A percentile compares a stretch with the other conserved stretches of the same genome.
phyloP scores from a whole-genome alignment of 164 flowering plant genomes.

The Berberis vulgaris region DNA sequence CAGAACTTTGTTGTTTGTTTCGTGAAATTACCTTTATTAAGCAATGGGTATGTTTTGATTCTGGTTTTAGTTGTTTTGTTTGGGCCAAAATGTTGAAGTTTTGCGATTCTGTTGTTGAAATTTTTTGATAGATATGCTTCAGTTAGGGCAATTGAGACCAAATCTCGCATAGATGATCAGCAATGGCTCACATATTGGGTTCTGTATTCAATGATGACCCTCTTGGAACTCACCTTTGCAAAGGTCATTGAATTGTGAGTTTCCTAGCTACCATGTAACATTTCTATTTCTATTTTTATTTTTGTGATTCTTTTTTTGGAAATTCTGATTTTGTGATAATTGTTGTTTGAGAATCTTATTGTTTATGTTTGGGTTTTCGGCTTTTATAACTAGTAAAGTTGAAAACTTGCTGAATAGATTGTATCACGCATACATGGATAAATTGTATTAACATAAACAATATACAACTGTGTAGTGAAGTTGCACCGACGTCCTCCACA shows the following conservation, averaged over 20 bases:
- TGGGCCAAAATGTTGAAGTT: not conserved
- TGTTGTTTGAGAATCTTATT: not conserved
- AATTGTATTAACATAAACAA: too few relatives aligned
- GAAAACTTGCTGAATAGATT: too few relatives aligned
- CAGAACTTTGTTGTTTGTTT: not conserved
- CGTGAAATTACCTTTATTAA: not conserved
- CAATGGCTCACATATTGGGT: slow-evolving; percentile 69
- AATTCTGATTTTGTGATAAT: not conserved
- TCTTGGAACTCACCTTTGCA: slow-evolving; percentile 75
- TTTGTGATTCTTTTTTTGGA: not conserved
- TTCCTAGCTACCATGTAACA: not conserved
- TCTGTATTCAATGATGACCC: slow-evolving; percentile 55
- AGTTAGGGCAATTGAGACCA: slow-evolving; percentile 73
- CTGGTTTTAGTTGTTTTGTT: not conserved
- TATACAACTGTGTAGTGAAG: too few relatives aligned
- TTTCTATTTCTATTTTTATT: not conserved
- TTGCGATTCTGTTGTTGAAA: not conserved
- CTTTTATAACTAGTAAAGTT: too few relatives aligned
- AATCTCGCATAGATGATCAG: slow-evolving; percentile 60
- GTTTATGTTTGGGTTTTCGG: too few relatives aligned
- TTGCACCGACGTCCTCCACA: too few relatives aligned
- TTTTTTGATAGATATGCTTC: slow-evolving; percentile 62
- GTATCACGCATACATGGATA: too few relatives aligned
- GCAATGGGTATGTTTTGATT: not conserved
- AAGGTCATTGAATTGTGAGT: slow-evolving; percentile 63